Base-by-base conservation (phyloP, 139 green algal genomes). In the Zygnema cylindricum region DNA sequence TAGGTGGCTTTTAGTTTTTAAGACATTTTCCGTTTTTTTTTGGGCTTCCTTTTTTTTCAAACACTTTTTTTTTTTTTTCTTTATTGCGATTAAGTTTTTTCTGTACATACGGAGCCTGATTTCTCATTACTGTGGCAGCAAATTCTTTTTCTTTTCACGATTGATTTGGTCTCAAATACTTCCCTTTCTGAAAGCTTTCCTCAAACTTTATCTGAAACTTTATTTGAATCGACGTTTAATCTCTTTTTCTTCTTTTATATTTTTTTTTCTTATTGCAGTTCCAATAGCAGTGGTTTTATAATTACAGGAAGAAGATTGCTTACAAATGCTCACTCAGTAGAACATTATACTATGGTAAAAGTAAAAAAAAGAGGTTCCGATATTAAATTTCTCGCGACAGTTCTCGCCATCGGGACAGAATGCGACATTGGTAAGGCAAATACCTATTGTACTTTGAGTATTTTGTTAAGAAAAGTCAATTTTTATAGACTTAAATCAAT, bases 321-420 rank as follows among this genome's bases (percentile, higher is more conserved):
- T 0, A 99, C 97, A 40, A 99, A 99, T 89, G 97, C 97, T 0
- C 97, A 99, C 92, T 96, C 84, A 0, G 96, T 99, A 2, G 96
- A 98, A 88, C 49, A 87, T 69, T 55, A 85, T 22, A 35, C 96
- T 0, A 96, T 98, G 95, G 95, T 99, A 32, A 98, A 98, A 88
- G 94, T 99, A 39, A 97, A 98, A 93, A 91, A 94, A 42, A 93
- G 97, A 0, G 97, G 96, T 0, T 94, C 94, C 71, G 97, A 99
- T 88, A 95, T 93, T 36, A 98, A 98, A 92, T 98, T 95, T 87
- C 79, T 97, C 1, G 97, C 97, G 0, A 91, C 81, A 0, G 97
- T 98, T 84, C 88, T 98, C 69, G 94, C 96, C 0, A 93, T 98
- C 2, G 95, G 95, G 7, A 95, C 95, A 22, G 97, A 99, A 92